These are phyloP conservation scores for Mucor saturninus DNA, from an alignment of 371 early-diverging fungal species.

Conservation along the genomic window DNA sequence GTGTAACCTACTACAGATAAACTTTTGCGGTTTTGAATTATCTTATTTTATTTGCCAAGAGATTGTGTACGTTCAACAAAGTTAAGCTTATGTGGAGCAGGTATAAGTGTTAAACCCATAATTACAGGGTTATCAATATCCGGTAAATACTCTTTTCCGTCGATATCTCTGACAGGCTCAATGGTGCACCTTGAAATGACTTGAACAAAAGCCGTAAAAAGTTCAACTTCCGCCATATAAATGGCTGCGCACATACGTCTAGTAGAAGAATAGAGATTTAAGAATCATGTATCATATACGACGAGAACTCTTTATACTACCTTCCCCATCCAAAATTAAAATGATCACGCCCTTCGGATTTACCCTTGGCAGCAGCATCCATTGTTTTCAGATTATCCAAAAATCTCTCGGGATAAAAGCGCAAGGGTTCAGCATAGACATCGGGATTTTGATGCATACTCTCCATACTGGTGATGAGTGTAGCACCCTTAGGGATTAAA, in stretches of 20 bases:
- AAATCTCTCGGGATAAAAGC: constrained; percentile 22
- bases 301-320: background rate
- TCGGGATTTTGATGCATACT: constrained; percentile 20
- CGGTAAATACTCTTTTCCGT: background rate
- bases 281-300: background rate
- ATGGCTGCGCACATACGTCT: constrained; percentile 28
- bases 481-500: constrained; percentile 13
- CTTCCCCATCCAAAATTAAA: constrained; percentile 32
- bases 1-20: background rate
- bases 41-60: background rate
- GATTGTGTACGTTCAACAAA: background rate
- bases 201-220: constrained; percentile 5
- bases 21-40: background rate
- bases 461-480: constrained; percentile 9
- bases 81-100: background rate
- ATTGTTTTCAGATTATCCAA: constrained; percentile 12
- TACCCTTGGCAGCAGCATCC: constrained; percentile 20
- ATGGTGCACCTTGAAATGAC: constrained; percentile 14
- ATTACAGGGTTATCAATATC: background rate
- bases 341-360: constrained; percentile 16
- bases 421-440: constrained; percentile 12
- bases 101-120: background rate
- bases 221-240: constrained; percentile 13
- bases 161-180: background rate
- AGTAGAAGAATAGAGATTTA: background rate